Conservation (phyloP, 345 rosid species). For the Heritiera fomes region DNA sequence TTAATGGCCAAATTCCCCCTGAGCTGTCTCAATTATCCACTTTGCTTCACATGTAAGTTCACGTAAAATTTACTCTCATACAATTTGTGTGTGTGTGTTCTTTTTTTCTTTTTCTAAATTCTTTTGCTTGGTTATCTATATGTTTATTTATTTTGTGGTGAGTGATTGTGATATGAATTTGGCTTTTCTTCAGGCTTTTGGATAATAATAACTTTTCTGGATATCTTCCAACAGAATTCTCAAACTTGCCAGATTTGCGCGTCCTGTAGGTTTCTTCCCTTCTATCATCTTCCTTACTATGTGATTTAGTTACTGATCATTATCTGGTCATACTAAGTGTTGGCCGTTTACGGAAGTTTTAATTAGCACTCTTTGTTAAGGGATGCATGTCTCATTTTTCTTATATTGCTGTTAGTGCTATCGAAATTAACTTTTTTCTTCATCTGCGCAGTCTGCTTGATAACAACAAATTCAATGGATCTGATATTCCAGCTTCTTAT, state of each 20-base stretch:
- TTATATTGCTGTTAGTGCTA: neutral
- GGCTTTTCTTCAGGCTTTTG: slow-evolving; percentile 53
- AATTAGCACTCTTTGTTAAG: neutral
- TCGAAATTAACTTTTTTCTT: slow-evolving; percentile 21
- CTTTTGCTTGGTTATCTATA: slow-evolving; percentile 6
- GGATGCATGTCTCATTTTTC: slow-evolving; percentile 2
- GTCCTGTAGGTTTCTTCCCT: slow-evolving; percentile 60
- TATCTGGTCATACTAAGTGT: neutral
- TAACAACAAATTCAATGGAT: slow-evolving; percentile 53
- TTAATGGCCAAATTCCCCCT: slow-evolving; percentile 71
- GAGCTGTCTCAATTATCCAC: slow-evolving; percentile 62
- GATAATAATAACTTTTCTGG: slow-evolving; percentile 80
- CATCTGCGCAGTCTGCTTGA: slow-evolving; percentile 70
- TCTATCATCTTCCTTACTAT: neutral
- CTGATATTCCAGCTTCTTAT: slow-evolving; percentile 65
- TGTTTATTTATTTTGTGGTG: slow-evolving; percentile 7
- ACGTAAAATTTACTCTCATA: slow-evolving; percentile 14
- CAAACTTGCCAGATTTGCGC: slow-evolving; percentile 51
- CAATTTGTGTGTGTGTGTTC: neutral
- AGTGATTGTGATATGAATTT: slow-evolving; percentile 20
- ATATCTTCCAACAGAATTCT: slow-evolving; percentile 65
- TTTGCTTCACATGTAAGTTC: slow-evolving; percentile 81
- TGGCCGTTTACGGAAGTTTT: neutral
- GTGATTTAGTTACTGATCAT: neutral
- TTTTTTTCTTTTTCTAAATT: neutral